Evolutionary conservation across 768 basidiomycete species (phyloP), one percentile per base, ranked within the genome.

Genomic region (Pisolithus marmoratus): DNA sequence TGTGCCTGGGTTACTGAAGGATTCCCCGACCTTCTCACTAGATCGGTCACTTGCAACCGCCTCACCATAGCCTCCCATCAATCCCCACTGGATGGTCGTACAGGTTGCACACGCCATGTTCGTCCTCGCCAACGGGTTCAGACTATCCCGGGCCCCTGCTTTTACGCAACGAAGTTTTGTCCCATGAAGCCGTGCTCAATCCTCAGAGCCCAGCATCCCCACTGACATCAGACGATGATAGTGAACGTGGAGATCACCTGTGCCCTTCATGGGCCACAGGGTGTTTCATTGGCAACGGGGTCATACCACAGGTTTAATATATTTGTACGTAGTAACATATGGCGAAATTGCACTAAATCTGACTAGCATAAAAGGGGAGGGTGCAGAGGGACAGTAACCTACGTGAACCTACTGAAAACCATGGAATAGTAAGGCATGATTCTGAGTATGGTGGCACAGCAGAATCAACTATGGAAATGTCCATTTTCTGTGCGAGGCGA

Each of bases 171-270:
- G 34, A 42, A 8, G 17, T n/a, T 42, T 49, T 15, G 40, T 22
- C 19, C n/a, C 19, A 12, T 24, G 46, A 20, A 42, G n/a, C 23
- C 26, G 43, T n/a, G 47, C 44, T 1, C 59, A 61, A 9, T 41
- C 63, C 52, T 60, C 44, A 54, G 63, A 60, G 31, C 69, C 54
- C n/a, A 70, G 56, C 48, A 73, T 57, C 38, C n/a, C 62, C 42
- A 23, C 62, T 71, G 22, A 62, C 69, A 20, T 42, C 60, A 45
- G 60, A 71, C 6, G 53, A 60, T 34, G 42, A 63, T 6, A 50
- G 60, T 20, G 15, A 51, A 19, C 54, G 56, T 34, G 52, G 59
- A 20, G 56, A 64, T 34, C 37, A 34, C 50, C 68, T 67, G 47
- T 60, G 64, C 8, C 62, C 60, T 19, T 29, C 27, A 29, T 29